These are phyloP conservation scores for Daldinia sp. DNA, from an alignment of 2,329 filamentous ascomycete genomes.

Conservation along the genomic window DNA sequence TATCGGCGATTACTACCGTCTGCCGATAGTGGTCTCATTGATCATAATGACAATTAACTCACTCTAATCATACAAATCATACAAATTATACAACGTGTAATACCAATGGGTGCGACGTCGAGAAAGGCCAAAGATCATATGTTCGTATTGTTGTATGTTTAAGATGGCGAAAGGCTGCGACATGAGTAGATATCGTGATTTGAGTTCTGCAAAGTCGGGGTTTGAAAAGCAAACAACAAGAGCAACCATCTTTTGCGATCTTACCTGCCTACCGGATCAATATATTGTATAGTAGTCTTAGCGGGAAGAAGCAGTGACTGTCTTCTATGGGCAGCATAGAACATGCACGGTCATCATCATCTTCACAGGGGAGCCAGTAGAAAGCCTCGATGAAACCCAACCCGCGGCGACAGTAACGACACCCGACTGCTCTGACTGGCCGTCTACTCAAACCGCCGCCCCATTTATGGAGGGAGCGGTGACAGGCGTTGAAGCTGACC, in stretches of 20 bases:
- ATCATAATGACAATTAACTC: constrained; percentile 17
- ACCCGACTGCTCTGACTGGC: constrained; percentile 25
- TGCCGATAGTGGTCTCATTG: constrained; percentile 23
- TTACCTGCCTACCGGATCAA: constrained; percentile 34
- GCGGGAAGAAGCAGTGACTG: constrained; percentile 15
- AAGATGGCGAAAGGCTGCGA: constrained; percentile 19
- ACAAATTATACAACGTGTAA: constrained; percentile 5
- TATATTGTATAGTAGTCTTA: constrained; percentile 34
- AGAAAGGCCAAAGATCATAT: neutral
- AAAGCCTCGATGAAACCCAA: constrained; percentile 33
- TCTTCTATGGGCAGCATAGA: constrained; percentile 17
- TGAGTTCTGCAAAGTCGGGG: constrained; percentile 28
- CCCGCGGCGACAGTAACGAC: constrained; percentile 13
- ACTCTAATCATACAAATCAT: constrained; percentile 27
- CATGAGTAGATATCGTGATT: constrained; percentile 31
- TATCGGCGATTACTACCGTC: constrained; percentile 32
- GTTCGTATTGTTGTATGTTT: constrained; percentile 17
- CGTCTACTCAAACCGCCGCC: constrained; percentile 20
- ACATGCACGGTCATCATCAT: constrained; percentile 21
- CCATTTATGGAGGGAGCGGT: constrained; percentile 38
- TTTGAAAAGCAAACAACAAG: constrained; percentile 31
- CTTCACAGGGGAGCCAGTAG: constrained; percentile 29
- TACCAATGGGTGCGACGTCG: constrained; percentile 8
- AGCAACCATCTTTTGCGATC: constrained; percentile 20
- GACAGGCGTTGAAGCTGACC: constrained; percentile 42